A percentile compares a stretch with the other conserved stretches of the same genome.
Evolutionary conservation across 2,329 filamentous ascomycete genomes (phyloP).

Genomic region (Calycina herbarum): DNA sequence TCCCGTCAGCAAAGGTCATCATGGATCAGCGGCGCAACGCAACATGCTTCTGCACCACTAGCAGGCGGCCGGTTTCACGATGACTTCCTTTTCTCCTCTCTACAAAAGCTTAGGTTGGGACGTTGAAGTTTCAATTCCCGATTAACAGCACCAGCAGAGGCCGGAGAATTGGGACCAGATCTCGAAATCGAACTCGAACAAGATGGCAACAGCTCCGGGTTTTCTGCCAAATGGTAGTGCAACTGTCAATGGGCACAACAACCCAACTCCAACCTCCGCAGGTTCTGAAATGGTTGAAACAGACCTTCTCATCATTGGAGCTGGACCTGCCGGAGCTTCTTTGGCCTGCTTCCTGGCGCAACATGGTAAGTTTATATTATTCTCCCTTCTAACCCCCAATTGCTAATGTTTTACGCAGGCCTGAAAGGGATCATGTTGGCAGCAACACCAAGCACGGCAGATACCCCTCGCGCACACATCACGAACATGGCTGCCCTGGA

Average conservation of each 20-base stretch:
- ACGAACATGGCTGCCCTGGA: slow-evolving; percentile 59
- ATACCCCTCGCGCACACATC: slow-evolving; percentile 60
- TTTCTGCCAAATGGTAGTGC: not conserved
- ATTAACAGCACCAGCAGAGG: not conserved
- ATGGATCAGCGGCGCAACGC: not conserved
- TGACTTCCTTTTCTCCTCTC: not conserved
- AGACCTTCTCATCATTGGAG: slow-evolving; percentile 51
- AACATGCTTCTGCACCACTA: not conserved
- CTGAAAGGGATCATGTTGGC: slow-evolving; percentile 55
- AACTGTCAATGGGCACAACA: not conserved
- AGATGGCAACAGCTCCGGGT: not conserved
- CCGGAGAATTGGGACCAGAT: too few relatives aligned
- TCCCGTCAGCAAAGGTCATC: not conserved
- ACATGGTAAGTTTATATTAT: slow-evolving; percentile 41
- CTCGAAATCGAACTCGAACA: not conserved
- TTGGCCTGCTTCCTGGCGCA: slow-evolving; percentile 54
- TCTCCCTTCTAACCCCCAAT: not conserved
- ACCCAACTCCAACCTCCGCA: not conserved
- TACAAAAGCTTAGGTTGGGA: not conserved
- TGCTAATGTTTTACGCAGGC: slow-evolving; percentile 34
- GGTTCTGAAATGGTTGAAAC: slow-evolving; percentile 34
- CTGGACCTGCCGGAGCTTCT: slow-evolving; percentile 55
- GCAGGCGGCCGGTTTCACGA: not conserved
- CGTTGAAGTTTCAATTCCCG: not conserved
- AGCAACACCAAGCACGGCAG: slow-evolving; percentile 49